Conservation (phyloP, 2,329 filamentous ascomycete species). For the Aspergillus sp. region DNA sequence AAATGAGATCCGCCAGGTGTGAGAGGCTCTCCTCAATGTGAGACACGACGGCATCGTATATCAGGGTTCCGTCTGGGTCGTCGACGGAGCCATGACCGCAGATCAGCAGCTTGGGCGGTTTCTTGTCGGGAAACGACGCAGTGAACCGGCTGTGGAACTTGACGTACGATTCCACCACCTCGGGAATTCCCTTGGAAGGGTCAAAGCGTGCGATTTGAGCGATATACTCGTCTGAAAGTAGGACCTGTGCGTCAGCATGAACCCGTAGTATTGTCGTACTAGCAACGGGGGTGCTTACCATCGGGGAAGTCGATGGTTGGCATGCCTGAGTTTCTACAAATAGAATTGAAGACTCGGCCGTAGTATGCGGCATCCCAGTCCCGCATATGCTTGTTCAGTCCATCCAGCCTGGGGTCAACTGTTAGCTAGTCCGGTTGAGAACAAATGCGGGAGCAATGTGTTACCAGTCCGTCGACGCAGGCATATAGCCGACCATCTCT, state of each 20-base stretch:
- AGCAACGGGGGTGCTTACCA: slow-evolving; percentile 17
- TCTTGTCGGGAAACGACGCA: slow-evolving; percentile 46
- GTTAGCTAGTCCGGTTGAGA: not conserved
- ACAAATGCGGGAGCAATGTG: slow-evolving; percentile 13
- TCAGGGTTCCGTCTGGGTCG: slow-evolving; percentile 70
- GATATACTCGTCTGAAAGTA: slow-evolving; percentile 62
- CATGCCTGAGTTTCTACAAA: slow-evolving; percentile 55
- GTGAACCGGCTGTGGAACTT: slow-evolving; percentile 64
- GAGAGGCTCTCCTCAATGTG: slow-evolving; percentile 63
- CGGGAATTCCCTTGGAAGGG: slow-evolving; percentile 76
- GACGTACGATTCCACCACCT: slow-evolving; percentile 72
- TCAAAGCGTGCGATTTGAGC: slow-evolving; percentile 80
- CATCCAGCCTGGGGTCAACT: slow-evolving; percentile 60
- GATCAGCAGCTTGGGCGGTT: slow-evolving; percentile 68
- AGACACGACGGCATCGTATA: slow-evolving; percentile 70
- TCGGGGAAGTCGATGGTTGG: slow-evolving; percentile 38
- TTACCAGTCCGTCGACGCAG: slow-evolving; percentile 76
- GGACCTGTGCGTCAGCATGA: not conserved
- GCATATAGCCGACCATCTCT: slow-evolving; percentile 69
- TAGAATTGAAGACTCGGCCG: slow-evolving; percentile 68
- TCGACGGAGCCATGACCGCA: slow-evolving; percentile 78
- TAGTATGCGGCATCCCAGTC: slow-evolving; percentile 72
- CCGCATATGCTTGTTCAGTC: slow-evolving; percentile 71
- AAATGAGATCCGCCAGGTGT: slow-evolving; percentile 62
- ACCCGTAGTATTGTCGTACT: too few relatives aligned